phyloP scores from a whole-genome alignment of 1,284 basidiomycete species.

The Tausonia pullulans region DNA sequence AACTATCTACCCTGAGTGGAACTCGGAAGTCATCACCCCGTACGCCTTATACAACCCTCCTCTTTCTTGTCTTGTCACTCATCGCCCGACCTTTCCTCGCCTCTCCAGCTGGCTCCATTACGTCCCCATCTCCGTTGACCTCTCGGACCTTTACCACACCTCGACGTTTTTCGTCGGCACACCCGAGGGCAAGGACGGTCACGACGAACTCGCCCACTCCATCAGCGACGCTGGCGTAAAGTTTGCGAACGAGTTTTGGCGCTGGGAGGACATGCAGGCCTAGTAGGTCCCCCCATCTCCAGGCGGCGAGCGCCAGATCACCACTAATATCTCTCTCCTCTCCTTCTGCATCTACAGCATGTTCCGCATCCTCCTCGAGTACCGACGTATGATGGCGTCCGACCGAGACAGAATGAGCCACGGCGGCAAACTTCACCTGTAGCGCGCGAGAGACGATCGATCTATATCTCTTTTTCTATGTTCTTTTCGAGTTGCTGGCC shows the following conservation, averaged over 20 bases:
- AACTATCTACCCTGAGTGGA: slow-evolving; percentile 39
- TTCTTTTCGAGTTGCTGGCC: too few species aligned
- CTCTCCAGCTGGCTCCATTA: slow-evolving; percentile 36
- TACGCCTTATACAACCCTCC: not conserved
- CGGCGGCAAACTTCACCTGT: too few species aligned
- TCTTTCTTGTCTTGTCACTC: not conserved
- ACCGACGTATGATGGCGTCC: slow-evolving; percentile 1
- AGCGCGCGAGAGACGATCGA: too few species aligned
- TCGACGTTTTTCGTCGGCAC: slow-evolving; percentile 41
- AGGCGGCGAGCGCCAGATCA: not conserved
- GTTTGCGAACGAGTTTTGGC: slow-evolving; percentile 38
- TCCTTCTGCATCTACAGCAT: not conserved
- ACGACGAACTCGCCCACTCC: slow-evolving; percentile 36
- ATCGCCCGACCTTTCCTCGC: not conserved
- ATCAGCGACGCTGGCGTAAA: slow-evolving; percentile 35
- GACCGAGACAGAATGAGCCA: slow-evolving; percentile 9
- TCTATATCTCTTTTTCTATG: too few species aligned
- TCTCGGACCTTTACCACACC: slow-evolving; percentile 39
- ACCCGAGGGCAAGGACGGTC: slow-evolving; percentile 30
- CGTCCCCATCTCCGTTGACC: slow-evolving; percentile 38
- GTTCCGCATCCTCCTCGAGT: slow-evolving; percentile 13
- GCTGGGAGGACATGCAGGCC: slow-evolving; percentile 42
- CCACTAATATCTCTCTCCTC: not conserved
- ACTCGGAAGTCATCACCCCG: slow-evolving; percentile 13
- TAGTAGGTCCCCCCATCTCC: slow-evolving; percentile 25